Evolutionary conservation across 352 stramenopile genomes (phyloP), one percentile per base, ranked within the genome.

Genomic region (Pythium apleroticum): DNA sequence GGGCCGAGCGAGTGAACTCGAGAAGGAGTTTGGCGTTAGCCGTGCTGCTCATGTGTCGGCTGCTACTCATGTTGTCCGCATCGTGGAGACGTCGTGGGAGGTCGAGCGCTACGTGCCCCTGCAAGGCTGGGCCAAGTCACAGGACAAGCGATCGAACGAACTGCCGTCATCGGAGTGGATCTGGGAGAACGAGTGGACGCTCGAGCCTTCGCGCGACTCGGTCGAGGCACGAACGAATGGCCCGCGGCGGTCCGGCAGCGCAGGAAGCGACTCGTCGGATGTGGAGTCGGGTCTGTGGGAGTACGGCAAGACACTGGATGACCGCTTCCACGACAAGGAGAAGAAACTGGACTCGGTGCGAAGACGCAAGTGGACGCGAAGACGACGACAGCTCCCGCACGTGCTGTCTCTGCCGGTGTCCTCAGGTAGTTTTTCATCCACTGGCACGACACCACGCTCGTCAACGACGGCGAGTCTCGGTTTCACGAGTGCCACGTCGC

Each of bases 91-190:
- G 24, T 83, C 84, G 45, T 91, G 80, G 79, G 82, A 93, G 57
- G 80, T 80, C 3, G 83, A 93, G 52, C 76, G 79, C 17, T 91
- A 91, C 56, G 80, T 92, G 43, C 81, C 83, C 15, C 80, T 89
- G 17, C 81, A 88, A 24, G 83, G 85, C 3, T 93, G 85, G 85
- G 70, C 81, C 11, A 86, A 86, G 63, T 68, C 74, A 17, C 73
- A 74, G 0, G 75, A 87, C 61, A 88, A 90, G 54, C 74, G 77
- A 17, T 71, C 61, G 59, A 65, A 81, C n/a, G 76, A 89, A 24
- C 69, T 93, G 1, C 81, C 83, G 45, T 91, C 82, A 9, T 91
- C 81, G 3, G 85, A 93, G 63, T 93, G 85, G 85, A 73, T 91
- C 28, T 93, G 85, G 85, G 81, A 90, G 63, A 81, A 75, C 43